Evolutionary conservation across 257 asterid genomes (phyloP), one percentile per base, ranked within the genome.

Genomic region (Orobanche coerulescens): DNA sequence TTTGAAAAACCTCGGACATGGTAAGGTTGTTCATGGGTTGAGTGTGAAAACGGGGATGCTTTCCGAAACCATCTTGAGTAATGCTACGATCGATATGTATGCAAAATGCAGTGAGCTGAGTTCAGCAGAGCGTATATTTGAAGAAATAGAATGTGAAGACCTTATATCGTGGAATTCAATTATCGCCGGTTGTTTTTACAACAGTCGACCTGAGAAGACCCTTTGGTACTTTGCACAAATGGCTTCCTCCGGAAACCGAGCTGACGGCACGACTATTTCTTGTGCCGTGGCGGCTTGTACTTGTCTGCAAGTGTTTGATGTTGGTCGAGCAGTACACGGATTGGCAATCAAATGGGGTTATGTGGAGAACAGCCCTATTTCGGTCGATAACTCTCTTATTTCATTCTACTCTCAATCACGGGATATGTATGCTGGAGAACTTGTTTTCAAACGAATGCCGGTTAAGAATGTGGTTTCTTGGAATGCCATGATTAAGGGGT

Each of bases 401-500:
- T 81, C 88, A 4, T 85, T 85, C 65, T 85, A 83, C 66, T 70
- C 77, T 66, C 80, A 71, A 9, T 39, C 48, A 20, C 57, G 65
- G 20, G 78, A 82, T 54, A 36, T 73, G 33, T 37, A 42, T 61
- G 77, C 88, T 56, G 79, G 82, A 13, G 67, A 72, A 64, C 37
- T 51, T 59, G 64, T 85, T 19, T 85, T 82, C 55, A 22, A 64
- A 39, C 68, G 37, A 65, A 74, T 83, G 77, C 44, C 6, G 19
- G 23, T 39, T 25, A 78, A 77, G 75, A 80, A 85, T 69, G 82
- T 71, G 59, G 64, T 85, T 47, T 80, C 94, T 51, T 85, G 88
- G 90, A 85, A 85, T 75, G 79, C 88, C 37, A 76, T 85, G 84
- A 85, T 85, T 12, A 81, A 53, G 66, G 94, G 88, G 2, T 69